A percentile compares a stretch with the other conserved stretches of the same genome.
These are phyloP conservation scores for Phyllosticta paracitricarpa DNA, from an alignment of 2,329 filamentous ascomycete genomes.

Conservation along the genomic window DNA sequence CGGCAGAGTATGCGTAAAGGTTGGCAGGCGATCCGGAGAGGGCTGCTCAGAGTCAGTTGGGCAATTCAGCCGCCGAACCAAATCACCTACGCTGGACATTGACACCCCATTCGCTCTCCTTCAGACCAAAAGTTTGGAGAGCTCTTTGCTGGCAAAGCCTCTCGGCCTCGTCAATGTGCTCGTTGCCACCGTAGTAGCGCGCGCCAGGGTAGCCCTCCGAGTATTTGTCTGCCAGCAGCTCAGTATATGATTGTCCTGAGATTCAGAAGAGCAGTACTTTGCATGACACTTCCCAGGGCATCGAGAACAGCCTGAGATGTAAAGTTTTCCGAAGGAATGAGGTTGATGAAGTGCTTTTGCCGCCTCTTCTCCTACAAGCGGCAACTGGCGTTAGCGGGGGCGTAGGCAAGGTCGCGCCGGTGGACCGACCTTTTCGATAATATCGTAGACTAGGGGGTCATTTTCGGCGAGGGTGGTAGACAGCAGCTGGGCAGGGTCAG, in stretches of 20 bases:
- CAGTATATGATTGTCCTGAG: conserved; percentile 43
- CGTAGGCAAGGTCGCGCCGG: neutral
- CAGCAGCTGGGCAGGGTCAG: conserved; percentile 54
- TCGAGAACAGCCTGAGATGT: conserved; percentile 97
- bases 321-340: conserved; percentile 99
- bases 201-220: conserved; percentile 97
- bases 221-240: conserved; percentile 69
- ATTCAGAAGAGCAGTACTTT: conserved; percentile 46
- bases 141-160: conserved; percentile 89
- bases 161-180: conserved; percentile 97
- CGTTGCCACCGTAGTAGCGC: conserved; percentile 97
- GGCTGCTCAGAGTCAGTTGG: conserved; percentile 37
- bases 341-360: conserved; percentile 97
- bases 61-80: neutral
- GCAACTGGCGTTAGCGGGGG: neutral
- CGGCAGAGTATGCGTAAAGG: conserved; percentile 78
- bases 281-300: conserved; percentile 60
- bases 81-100: conserved; percentile 70
- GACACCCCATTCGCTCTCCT: conserved; percentile 89
- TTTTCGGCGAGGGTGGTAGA: conserved; percentile 69
- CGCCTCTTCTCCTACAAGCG: conserved; percentile 71
- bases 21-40: conserved; percentile 72
- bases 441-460: conserved; percentile 77
- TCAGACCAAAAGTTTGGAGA: conserved; percentile 79
- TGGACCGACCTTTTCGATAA: conserved; percentile 69